Evolutionary conservation across 2,329 filamentous ascomycete species (phyloP), one percentile per base, ranked within the genome.

Genomic region (Botryotinia globosa): DNA sequence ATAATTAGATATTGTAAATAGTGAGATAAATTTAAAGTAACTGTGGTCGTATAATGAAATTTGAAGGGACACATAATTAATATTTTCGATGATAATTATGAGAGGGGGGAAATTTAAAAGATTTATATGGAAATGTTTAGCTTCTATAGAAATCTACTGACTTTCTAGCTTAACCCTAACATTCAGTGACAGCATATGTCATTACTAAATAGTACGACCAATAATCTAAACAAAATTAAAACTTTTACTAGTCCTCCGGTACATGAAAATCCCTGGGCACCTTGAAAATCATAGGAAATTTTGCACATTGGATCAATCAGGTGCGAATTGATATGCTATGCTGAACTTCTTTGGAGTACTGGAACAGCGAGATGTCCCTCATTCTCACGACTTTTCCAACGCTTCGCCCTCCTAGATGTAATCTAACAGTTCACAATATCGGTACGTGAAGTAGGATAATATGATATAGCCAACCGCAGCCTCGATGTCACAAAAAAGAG

Each of bases 321-420:
- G 14, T 9, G 3, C 18, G 3, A 8, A 62, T n/a, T 9, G 14
- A 9, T 0, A 39, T 37, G 6, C 16, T 2, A 25, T 32, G 7
- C 5, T 12, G 4, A 8, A 16, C 4, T 14, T 8, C 10, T 7
- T 37, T 14, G 20, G 0, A 25, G 0, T 37, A 4, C 9, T n/a
- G 32, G 39, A 62, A 39, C 4, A n/a, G 34, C 14, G 7, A 3
- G 18, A 61, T n/a, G 18, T 45, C 7, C n/a, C 12, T 7, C 18
- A 61, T 42, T 2, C 29, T 42, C 1, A 29, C 4, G 20, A 20
- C 25, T 20, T 18, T 42, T 12, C 16, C 4, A 29, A 22, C 16
- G 10, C 3, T 63, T n/a, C 5, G 44, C 7, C 25, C 7, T 63
- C 25, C n/a, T 20, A 29, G 25, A 6, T 29, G 8, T 44, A 63